phyloP scores from a whole-genome alignment of 768 basidiomycete species.

The Rubroboletus pulcherrimus region DNA sequence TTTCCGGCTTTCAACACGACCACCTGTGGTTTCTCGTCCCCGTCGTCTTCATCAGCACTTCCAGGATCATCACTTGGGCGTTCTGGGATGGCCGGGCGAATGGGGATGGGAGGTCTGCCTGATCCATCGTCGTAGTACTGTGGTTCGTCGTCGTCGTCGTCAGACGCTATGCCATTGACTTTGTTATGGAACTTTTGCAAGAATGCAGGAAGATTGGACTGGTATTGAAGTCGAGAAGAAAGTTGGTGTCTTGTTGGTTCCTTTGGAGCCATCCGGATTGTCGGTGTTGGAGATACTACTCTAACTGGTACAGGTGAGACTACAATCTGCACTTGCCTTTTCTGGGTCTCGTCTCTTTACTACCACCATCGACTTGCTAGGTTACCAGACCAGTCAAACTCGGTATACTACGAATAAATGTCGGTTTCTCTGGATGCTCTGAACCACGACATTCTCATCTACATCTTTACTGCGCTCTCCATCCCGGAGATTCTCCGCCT shows the following conservation, averaged over 20 bases:
- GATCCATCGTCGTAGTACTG: constrained; percentile 63
- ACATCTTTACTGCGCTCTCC: constrained; percentile 33
- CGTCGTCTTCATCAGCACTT: constrained; percentile 67
- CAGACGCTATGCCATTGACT: constrained; percentile 49
- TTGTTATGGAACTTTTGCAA: constrained; percentile 62
- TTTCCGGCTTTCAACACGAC: constrained; percentile 88
- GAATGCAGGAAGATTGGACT: constrained; percentile 57
- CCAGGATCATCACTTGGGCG: constrained; percentile 66
- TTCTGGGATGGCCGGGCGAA: constrained; percentile 67
- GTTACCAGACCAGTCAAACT: background rate
- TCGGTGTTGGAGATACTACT: background rate
- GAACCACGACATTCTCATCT: constrained; percentile 38
- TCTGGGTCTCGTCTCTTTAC: background rate
- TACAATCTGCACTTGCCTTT: constrained; percentile 17
- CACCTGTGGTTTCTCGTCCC: constrained; percentile 82
- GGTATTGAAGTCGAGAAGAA: constrained; percentile 66
- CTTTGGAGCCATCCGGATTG: constrained; percentile 37
- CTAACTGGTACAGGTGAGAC: background rate
- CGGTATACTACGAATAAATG: constrained; percentile 11
- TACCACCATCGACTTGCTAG: background rate
- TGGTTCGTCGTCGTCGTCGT: constrained; percentile 44
- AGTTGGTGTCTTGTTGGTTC: constrained; percentile 71
- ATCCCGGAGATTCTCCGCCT: constrained; percentile 41
- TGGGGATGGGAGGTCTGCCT: constrained; percentile 70
- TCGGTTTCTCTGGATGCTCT: constrained; percentile 20